Evolutionary conservation across 1,284 basidiomycete species (phyloP), one percentile per base, ranked within the genome.

Genomic region (Cutaneotrichosporon sp.): DNA sequence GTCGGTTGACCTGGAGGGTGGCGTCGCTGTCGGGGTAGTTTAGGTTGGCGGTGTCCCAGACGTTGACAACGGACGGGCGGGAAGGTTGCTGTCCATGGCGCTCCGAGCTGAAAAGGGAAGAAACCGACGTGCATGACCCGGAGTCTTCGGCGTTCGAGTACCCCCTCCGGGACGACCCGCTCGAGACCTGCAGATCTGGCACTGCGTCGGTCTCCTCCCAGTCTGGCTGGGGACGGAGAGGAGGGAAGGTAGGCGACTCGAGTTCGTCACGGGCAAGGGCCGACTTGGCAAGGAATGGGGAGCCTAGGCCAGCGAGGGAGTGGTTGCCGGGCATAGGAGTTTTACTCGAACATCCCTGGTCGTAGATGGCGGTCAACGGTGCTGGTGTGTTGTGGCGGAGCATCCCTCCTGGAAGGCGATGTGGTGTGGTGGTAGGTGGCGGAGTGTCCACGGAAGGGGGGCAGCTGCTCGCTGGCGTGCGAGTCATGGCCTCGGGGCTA

Each of bases 41-140:
- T 14, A 67, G 57, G 43, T 10, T 22, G 46, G 64, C 64, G 33
- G 70, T 69, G 11, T 65, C 65, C 72, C 76, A 75, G 43, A 72
- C 60, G 2, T 63, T 62, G 10, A 72, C 64, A 27, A 71, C 65
- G 10, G 62, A 59, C 0, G 70, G 68, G 27, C 54, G 51, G 13
- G 47, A 50, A 34, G 22, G 8, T 55, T 54, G 45, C 13, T 51
- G 52, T 11, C 67, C 69, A 24, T 59, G 71, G 18, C 69, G 66
- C 6, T 62, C 72, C 3, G 74, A 62, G 3, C 71, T 74, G 18
- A 66, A 46, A 1, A 74, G 59, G 0, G 75, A 76, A 6, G 70
- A 65, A 1, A 72, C 70, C 50, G 70, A 72, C 3, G 74, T 70
- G 33, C 72, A 74, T 61, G 72, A 73, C 4, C 69, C 72, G 42